Conservation (phyloP, 2,329 filamentous ascomycete species). For the Microdochium trichocladiopsis region DNA sequence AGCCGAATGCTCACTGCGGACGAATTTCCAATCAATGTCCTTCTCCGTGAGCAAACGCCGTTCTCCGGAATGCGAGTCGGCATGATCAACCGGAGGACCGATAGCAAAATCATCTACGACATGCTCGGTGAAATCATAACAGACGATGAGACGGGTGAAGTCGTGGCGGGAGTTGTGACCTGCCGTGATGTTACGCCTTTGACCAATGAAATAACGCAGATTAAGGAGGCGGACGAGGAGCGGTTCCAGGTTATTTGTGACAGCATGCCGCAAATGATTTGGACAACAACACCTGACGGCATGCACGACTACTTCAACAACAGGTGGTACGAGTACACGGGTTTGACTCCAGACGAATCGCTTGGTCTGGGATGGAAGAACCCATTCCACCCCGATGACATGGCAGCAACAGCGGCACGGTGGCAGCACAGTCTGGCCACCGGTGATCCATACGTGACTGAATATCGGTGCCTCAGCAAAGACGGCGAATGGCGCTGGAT, state of each 20-base stretch:
- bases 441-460: conserved; percentile 61
- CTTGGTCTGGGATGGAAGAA: conserved; percentile 55
- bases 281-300: conserved; percentile 64
- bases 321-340: conserved; percentile 76
- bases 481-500: conserved; percentile 75
- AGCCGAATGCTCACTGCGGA: conserved; percentile 44
- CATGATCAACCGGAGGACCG: conserved; percentile 47
- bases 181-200: conserved; percentile 68
- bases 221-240: conserved; percentile 64
- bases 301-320: conserved; percentile 67
- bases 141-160: conserved; percentile 62
- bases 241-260: conserved; percentile 73
- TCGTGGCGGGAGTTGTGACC: conserved; percentile 65
- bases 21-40: conserved; percentile 60
- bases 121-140: conserved; percentile 59
- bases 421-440: conserved; percentile 60
- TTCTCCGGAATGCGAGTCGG: conserved; percentile 56
- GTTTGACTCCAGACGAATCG: conserved; percentile 54
- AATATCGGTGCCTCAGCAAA: conserved; percentile 62
- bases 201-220: conserved; percentile 60
- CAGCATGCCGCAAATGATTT: conserved; percentile 64
- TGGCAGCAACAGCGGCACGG: conserved; percentile 40
- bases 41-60: conserved; percentile 54
- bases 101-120: conserved; percentile 53
- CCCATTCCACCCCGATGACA: conserved; percentile 65